phyloP scores from a whole-genome alignment of 352 stramenopile genomes.

The Pythium folliculosum region DNA sequence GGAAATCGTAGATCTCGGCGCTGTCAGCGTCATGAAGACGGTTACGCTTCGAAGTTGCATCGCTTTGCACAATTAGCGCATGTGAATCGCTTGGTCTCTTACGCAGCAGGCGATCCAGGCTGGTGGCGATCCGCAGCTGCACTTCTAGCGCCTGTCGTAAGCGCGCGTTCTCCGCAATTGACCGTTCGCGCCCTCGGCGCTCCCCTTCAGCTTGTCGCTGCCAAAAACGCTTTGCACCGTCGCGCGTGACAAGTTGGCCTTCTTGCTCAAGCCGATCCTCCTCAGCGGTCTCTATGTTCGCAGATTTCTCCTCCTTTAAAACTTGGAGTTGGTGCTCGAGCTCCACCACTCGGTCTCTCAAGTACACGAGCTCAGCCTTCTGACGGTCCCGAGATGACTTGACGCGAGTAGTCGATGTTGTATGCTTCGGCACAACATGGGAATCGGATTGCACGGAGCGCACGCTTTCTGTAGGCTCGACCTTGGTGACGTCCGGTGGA shows the following conservation, averaged over 20 bases:
- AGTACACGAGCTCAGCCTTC: conserved; percentile 11
- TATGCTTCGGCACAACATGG: neutral
- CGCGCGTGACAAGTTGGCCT: neutral
- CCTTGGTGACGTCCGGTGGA: neutral
- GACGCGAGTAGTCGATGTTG: conserved; percentile 2
- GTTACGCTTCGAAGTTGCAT: neutral
- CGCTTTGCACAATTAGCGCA: too few relatives aligned
- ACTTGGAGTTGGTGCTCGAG: conserved; percentile 3
- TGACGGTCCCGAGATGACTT: neutral
- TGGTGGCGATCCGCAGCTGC: conserved; percentile 7
- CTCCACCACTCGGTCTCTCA: conserved; percentile 7
- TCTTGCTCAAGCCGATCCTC: neutral
- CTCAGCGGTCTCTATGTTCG: neutral
- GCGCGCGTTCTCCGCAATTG: conserved; percentile 12
- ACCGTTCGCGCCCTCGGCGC: neutral
- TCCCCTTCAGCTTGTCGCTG: conserved; percentile 2
- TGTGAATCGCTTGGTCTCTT: conserved; percentile 12
- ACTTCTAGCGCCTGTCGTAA: conserved; percentile 13
- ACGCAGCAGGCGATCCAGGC: conserved; percentile 4
- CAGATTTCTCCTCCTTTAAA: neutral
- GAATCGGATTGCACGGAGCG: neutral
- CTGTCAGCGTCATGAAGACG: neutral
- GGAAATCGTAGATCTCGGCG: conserved; percentile 3
- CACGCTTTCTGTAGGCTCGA: too few relatives aligned
- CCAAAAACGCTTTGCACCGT: conserved; percentile 8